Base-by-base conservation (phyloP, 805 yeast genomes). In the Brettanomyces naardenensis region DNA sequence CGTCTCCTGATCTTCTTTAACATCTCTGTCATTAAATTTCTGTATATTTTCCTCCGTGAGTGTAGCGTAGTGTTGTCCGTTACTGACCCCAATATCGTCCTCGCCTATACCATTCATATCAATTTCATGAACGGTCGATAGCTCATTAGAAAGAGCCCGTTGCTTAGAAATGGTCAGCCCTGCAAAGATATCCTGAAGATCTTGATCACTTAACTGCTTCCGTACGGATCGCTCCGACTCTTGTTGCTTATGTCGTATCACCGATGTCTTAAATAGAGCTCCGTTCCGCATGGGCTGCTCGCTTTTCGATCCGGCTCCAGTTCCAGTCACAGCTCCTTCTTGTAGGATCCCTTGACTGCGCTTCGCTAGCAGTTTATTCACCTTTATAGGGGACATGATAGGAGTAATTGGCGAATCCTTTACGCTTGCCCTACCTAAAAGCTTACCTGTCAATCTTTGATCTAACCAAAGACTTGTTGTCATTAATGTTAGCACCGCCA, bases 41-140 rank as follows among this genome's bases (percentile, higher is more conserved):
- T 46, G 42, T 5, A 54, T 36, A 33, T 53, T 52, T 9, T 46
- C 50, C 29, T 49, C 45, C 5, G 58, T 54, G 17, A 52, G 35
- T 1, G 56, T 53, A 13, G 41, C 48, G 37, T 41, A 38, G 23
- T 39, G 26, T 5, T 20, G 17, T 10, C 22, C 32, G 14, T 30
- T 31, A 21, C 33, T 37, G 2, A 28, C 31, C 19, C 26, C 41
- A 18, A 37, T 27, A 23, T 36, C 38, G 9, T 36, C 25, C 10
- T 19, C 37, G 11, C 19, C 37, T 7, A 31, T 36, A 17, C 20
- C 35, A 3, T 44, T 45, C 13, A 35, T 38, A 14, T 50, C 48
- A 11, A 36, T 36, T 35, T 53, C 59, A 22, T 48, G 45, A 2
- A 52, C 59, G 7, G 54, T 47, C 1, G 57, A 51, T 5, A 54